Evolutionary conservation across 768 basidiomycete genomes (phyloP).

Genomic region (Suillus paluster): DNA sequence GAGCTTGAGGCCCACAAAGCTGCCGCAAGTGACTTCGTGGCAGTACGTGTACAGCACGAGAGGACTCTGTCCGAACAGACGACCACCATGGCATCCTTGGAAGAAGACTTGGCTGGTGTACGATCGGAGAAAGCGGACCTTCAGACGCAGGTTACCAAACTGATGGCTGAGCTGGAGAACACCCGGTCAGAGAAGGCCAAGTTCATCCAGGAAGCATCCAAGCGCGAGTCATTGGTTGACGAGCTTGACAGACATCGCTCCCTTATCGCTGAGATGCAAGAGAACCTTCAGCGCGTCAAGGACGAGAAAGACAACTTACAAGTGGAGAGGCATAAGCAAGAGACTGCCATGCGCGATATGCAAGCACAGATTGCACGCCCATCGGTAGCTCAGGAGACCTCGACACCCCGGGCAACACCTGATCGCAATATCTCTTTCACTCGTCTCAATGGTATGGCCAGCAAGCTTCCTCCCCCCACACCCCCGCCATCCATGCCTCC

Average conservation of each 20-base stretch:
- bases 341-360: slow-evolving; percentile 73
- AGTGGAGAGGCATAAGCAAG: slow-evolving; percentile 71
- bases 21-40: slow-evolving; percentile 45
- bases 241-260: slow-evolving; percentile 83
- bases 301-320: slow-evolving; percentile 83
- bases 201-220: slow-evolving; percentile 72
- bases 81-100: slow-evolving; percentile 47
- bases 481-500: slow-evolving; percentile 84
- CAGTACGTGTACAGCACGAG: slow-evolving; percentile 48
- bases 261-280: slow-evolving; percentile 75
- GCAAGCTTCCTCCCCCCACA: slow-evolving; percentile 85
- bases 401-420: slow-evolving; percentile 56
- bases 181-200: slow-evolving; percentile 63
- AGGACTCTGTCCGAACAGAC: slow-evolving; percentile 55
- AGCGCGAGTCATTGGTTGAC: slow-evolving; percentile 70
- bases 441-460: slow-evolving; percentile 62
- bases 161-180: slow-evolving; percentile 62
- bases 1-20: slow-evolving; percentile 56
- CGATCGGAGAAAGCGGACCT: slow-evolving; percentile 50
- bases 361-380: slow-evolving; percentile 73
- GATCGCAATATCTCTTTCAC: slow-evolving; percentile 60
- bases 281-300: slow-evolving; percentile 75
- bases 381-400: slow-evolving; percentile 41
- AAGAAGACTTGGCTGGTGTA: slow-evolving; percentile 50
- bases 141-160: slow-evolving; percentile 43